Evolutionary conservation across 139 green algal genomes (phyloP).

Genomic region (Diplosphaera chodatii): DNA sequence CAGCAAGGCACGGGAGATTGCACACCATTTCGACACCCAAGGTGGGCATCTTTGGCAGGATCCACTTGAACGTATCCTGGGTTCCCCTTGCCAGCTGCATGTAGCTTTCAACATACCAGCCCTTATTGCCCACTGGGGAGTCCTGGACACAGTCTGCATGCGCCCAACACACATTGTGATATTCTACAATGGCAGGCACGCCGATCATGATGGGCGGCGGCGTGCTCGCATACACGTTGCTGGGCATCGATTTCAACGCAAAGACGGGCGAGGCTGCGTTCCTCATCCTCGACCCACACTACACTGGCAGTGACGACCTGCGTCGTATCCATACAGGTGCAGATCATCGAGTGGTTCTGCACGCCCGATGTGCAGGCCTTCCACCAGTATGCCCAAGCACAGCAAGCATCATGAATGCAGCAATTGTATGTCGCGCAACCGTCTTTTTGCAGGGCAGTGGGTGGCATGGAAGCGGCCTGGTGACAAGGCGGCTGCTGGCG

Average conservation of each 20-base stretch:
- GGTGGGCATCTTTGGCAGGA: conserved; percentile 2
- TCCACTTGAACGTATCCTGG: not conserved
- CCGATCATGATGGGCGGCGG: conserved; percentile 91
- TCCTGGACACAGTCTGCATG: too few relatives aligned
- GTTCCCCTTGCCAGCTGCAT: too few relatives aligned
- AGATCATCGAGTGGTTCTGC: too few relatives aligned
- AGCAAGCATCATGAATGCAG: too few relatives aligned
- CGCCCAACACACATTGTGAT: too few relatives aligned
- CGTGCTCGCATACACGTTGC: conserved; percentile 93
- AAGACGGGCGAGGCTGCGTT: conserved; percentile 78
- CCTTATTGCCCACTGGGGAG: too few relatives aligned
- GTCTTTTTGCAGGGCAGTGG: conserved; percentile 68
- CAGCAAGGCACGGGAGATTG: conserved; percentile 67
- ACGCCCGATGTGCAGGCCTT: too few relatives aligned
- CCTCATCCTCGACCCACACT: conserved; percentile 95
- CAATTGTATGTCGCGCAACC: too few relatives aligned
- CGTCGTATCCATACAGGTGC: conserved; percentile 50
- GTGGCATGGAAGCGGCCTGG: conserved; percentile 80
- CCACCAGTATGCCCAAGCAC: too few relatives aligned
- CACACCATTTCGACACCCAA: conserved; percentile 80
- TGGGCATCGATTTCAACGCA: conserved; percentile 87
- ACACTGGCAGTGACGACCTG: conserved; percentile 72
- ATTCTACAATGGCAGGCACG: too few relatives aligned
- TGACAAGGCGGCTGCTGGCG: conserved; percentile 75
- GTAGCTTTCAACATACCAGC: too few relatives aligned